Evolutionary conservation across 2,329 filamentous ascomycete species (phyloP).

Genomic region (Chaetomium strumarium): DNA sequence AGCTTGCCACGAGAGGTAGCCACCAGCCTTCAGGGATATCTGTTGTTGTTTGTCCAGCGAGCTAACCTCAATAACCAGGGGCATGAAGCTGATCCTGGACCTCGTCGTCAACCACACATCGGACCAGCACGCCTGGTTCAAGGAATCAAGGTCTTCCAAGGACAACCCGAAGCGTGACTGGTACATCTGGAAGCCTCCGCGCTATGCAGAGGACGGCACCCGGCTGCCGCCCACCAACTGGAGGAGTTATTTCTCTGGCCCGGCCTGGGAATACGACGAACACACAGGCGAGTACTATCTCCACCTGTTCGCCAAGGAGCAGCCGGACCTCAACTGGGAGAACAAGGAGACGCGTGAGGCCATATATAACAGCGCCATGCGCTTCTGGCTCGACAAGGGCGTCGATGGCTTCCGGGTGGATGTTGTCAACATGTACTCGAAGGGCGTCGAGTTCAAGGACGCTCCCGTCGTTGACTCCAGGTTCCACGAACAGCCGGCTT

Average conservation of each 20-base stretch:
- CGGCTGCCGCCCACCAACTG: constrained; percentile 72
- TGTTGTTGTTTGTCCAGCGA: background rate
- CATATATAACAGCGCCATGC: constrained; percentile 64
- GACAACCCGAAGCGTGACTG: constrained; percentile 61
- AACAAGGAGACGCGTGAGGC: constrained; percentile 60
- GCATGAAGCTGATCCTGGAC: constrained; percentile 67
- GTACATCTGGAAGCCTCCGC: constrained; percentile 35
- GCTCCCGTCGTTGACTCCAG: constrained; percentile 47
- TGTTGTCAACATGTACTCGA: constrained; percentile 62
- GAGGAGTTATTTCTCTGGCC: constrained; percentile 55
- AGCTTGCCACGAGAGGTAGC: constrained; percentile 43
- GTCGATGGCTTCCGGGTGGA: constrained; percentile 66
- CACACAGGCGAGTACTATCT: constrained; percentile 70
- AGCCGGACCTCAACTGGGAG: constrained; percentile 86
- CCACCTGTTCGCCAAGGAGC: constrained; percentile 66
- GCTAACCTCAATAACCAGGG: constrained; percentile 34
- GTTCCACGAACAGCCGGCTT: constrained; percentile 46
- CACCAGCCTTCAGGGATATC: background rate
- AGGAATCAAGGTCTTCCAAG: constrained; percentile 56
- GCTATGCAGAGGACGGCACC: constrained; percentile 49
- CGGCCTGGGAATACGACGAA: constrained; percentile 67
- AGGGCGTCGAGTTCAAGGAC: constrained; percentile 52
- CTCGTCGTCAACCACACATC: constrained; percentile 75
- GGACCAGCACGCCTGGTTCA: constrained; percentile 66
- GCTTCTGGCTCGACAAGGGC: constrained; percentile 69